These are phyloP conservation scores for Skeletonema costatum DNA, from an alignment of 108 stramenopile genomes.

Conservation along the genomic window DNA sequence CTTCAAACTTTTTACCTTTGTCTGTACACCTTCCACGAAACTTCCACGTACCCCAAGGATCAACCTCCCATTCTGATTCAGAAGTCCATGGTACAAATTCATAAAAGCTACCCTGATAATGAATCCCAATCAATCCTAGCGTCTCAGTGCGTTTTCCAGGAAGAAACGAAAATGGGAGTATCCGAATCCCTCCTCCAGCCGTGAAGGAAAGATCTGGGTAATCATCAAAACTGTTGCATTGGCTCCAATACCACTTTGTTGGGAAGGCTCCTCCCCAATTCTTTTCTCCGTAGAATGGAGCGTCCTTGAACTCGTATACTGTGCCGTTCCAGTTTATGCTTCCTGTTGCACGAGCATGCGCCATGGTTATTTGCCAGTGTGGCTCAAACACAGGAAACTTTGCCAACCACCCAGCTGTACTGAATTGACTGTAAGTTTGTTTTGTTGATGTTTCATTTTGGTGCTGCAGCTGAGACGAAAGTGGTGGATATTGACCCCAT, in stretches of 20 bases:
- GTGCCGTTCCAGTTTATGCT: slow-evolving; percentile 70
- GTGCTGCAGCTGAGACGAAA: not conserved
- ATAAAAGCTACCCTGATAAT: slow-evolving; percentile 77
- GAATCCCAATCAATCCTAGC: slow-evolving; percentile 75
- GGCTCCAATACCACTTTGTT: slow-evolving; percentile 89
- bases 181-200: slow-evolving; percentile 81
- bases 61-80: slow-evolving; percentile 69
- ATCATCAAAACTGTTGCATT: slow-evolving; percentile 86
- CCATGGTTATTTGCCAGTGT: slow-evolving; percentile 90
- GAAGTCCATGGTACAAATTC: slow-evolving; percentile 90
- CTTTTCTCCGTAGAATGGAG: slow-evolving; percentile 91
- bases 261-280: slow-evolving; percentile 91
- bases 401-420: slow-evolving; percentile 85
- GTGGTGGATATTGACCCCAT: slow-evolving; percentile 61
- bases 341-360: slow-evolving; percentile 78
- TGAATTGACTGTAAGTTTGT: slow-evolving; percentile 53
- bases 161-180: slow-evolving; percentile 65
- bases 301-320: slow-evolving; percentile 67
- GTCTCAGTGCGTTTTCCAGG: slow-evolving; percentile 58
- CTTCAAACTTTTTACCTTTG: slow-evolving; percentile 60
- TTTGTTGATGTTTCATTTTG: not conserved
- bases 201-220: slow-evolving; percentile 67
- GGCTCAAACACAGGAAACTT: slow-evolving; percentile 83
- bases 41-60: slow-evolving; percentile 62
- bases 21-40: slow-evolving; percentile 62